These are phyloP conservation scores for Globisporangium mamillatum DNA, from an alignment of 352 stramenopile genomes.

Conservation along the genomic window DNA sequence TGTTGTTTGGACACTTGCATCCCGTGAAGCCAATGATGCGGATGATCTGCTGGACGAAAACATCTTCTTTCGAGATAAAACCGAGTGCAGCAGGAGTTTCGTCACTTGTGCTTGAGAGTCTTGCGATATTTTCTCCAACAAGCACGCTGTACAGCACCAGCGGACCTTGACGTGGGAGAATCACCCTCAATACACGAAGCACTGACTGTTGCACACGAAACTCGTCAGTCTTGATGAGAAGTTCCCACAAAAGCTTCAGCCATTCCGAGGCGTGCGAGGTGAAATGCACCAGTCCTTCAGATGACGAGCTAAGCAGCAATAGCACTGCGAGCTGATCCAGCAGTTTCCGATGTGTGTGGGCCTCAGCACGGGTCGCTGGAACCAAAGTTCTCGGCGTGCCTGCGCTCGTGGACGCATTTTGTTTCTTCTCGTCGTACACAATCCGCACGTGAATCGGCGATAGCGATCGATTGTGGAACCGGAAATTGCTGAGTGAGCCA, in stretches of 20 bases:
- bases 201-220: constrained; percentile 60
- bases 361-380: neutral
- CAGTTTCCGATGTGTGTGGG: neutral
- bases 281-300: constrained; percentile 48
- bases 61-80: constrained; percentile 24
- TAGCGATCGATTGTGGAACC: constrained; percentile 87
- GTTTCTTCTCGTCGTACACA: constrained; percentile 81
- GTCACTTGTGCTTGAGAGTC: neutral
- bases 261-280: constrained; percentile 32
- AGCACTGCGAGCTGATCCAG: constrained; percentile 44
- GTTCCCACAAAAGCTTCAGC: constrained; percentile 51
- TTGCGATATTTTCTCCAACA: neutral
- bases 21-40: constrained; percentile 44
- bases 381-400: neutral
- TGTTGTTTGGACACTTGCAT: constrained; percentile 21
- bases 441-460: constrained; percentile 92
- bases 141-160: constrained; percentile 21
- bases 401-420: neutral
- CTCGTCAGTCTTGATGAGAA: constrained; percentile 44
- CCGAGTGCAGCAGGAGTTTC: constrained; percentile 8
- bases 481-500: constrained; percentile 81
- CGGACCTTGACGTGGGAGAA: constrained; percentile 41
- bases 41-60: constrained; percentile 50
- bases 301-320: constrained; percentile 42
- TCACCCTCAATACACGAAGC: constrained; percentile 44